Percentiles rank a stretch among this genome's conserved stretches.
Conservation (phyloP, 1,284 basidiomycete genomes). For the Microbotryum lychnidis-dioicae region DNA sequence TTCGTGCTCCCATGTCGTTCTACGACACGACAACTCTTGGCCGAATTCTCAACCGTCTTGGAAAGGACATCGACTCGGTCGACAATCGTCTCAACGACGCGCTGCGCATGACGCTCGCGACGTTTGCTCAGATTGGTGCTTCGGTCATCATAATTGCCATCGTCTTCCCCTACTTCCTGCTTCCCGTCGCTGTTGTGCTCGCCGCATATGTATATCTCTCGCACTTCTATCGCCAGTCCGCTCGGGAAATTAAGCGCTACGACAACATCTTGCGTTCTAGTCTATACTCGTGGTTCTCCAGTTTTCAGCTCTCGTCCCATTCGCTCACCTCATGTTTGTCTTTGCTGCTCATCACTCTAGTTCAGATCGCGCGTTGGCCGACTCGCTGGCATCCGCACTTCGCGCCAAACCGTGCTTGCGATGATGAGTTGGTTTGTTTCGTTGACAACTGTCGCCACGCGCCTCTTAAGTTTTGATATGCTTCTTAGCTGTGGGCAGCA, state of each 20-base stretch:
- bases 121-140: slow-evolving; percentile 46
- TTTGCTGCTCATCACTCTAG: no score
- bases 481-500: no score
- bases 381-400: no score
- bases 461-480: no score
- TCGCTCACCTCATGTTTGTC: no score
- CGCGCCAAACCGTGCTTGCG: no score
- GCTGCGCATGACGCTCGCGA: slow-evolving; percentile 25
- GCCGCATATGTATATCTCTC: slow-evolving; percentile 54
- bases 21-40: slow-evolving; percentile 62
- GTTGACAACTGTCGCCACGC: no score
- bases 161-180: slow-evolving; percentile 43
- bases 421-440: no score
- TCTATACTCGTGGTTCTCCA: slow-evolving; percentile 35
- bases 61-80: slow-evolving; percentile 41
- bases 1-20: slow-evolving; percentile 55
- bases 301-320: no score
- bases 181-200: slow-evolving; percentile 48
- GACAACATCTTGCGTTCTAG: slow-evolving; percentile 36
- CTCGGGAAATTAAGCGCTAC: slow-evolving; percentile 62
- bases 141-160: slow-evolving; percentile 59
- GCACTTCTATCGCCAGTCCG: slow-evolving; percentile 57
- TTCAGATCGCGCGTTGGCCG: no score
- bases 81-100: slow-evolving; percentile 47
- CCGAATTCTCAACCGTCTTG: slow-evolving; percentile 51